These are phyloP conservation scores for Trypethelium eluteriae DNA, from an alignment of 495 filamentous ascomycete genomes.

Conservation along the genomic window DNA sequence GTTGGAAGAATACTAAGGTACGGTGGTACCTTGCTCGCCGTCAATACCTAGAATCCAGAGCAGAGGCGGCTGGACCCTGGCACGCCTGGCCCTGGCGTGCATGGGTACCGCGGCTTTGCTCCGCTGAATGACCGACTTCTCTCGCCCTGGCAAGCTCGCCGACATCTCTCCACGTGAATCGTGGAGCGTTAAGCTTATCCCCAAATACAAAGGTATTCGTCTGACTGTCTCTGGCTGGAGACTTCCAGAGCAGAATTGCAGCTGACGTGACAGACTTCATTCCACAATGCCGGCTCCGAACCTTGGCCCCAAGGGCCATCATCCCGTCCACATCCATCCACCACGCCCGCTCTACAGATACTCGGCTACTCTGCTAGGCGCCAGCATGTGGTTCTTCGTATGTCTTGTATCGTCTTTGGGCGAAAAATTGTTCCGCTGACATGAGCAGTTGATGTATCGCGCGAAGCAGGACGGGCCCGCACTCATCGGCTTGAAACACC, in stretches of 20 bases:
- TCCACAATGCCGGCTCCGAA: constrained; percentile 6
- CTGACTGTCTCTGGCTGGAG: background rate
- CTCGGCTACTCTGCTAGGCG: constrained; percentile 75
- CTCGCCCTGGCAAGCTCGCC: background rate
- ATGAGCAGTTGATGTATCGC: constrained; percentile 75
- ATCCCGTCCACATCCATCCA: constrained; percentile 68
- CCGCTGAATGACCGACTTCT: background rate
- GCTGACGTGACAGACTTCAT: background rate
- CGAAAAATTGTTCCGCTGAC: background rate
- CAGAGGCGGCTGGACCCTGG: background rate
- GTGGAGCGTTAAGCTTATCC: background rate
- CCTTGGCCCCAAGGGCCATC: constrained; percentile 37
- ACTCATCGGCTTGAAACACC: constrained; percentile 89
- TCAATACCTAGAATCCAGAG: background rate
- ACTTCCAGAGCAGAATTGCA: too few relatives aligned
- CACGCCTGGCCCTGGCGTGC: background rate
- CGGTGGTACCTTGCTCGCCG: background rate
- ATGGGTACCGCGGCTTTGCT: background rate
- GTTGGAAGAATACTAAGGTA: background rate
- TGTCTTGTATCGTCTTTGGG: constrained; percentile 13
- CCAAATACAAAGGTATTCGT: constrained; percentile 4
- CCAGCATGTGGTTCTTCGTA: constrained; percentile 99
- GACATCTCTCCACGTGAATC: background rate
- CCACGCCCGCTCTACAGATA: constrained; percentile 72
- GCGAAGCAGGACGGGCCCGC: constrained; percentile 88